Evolutionary conservation across 495 filamentous ascomycete genomes (phyloP).

Genomic region (Penicillium flavigenum): DNA sequence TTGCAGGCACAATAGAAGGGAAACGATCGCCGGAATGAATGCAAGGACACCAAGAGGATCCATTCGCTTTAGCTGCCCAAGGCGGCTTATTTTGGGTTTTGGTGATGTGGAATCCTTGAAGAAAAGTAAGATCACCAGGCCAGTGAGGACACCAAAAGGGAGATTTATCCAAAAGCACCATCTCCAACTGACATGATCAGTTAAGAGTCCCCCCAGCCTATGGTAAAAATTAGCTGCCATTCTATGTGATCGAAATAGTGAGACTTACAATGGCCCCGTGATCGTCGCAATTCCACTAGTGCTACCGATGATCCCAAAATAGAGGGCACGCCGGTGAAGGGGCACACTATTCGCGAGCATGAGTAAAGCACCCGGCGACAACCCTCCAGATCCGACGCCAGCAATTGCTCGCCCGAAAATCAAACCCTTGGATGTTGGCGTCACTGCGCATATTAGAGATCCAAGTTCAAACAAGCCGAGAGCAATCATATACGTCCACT

Average conservation of each 20-base stretch:
- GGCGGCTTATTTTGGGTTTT: conserved; percentile 36
- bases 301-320: conserved; percentile 70
- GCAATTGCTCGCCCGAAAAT: conserved; percentile 85
- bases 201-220: conserved; percentile 55
- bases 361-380: conserved; percentile 78
- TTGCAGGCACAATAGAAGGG: conserved; percentile 73
- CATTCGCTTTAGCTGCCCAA: conserved; percentile 55
- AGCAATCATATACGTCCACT: conserved; percentile 69
- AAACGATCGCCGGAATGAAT: conserved; percentile 72
- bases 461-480: conserved; percentile 81
- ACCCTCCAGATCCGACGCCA: conserved; percentile 75
- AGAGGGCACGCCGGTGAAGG: conserved; percentile 66
- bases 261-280: conserved; percentile 61
- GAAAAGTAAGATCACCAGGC: conserved; percentile 56
- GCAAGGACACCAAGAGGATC: conserved; percentile 65
- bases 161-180: conserved; percentile 68
- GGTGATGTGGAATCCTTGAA: conserved; percentile 55
- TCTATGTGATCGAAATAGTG: neutral
- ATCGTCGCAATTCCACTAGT: conserved; percentile 80
- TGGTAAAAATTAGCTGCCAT: neutral
- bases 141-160: conserved; percentile 65
- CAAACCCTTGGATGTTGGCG: conserved; percentile 69
- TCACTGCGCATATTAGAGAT: conserved; percentile 73
- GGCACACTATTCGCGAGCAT: conserved; percentile 80
- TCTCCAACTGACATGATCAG: conserved; percentile 58